Percentiles rank a stretch among this genome's conserved stretches.
phyloP scores from a whole-genome alignment of 495 filamentous ascomycete species.

The Penicillium coprophilum region DNA sequence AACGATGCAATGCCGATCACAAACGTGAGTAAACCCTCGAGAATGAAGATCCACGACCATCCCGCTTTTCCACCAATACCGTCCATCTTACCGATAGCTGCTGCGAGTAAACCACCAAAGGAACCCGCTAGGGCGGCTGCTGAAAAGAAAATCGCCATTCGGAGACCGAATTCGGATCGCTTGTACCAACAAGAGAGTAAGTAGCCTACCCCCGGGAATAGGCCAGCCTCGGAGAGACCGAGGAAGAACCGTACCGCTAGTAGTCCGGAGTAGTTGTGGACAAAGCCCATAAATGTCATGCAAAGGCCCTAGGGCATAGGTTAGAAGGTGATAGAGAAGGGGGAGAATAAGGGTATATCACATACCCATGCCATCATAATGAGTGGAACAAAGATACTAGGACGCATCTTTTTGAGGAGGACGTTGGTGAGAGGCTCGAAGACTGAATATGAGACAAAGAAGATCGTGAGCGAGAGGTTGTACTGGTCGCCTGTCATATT shows the following conservation, averaged over 20 bases:
- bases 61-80: conserved; percentile 62
- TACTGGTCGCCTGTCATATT: conserved; percentile 67
- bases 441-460: conserved; percentile 88
- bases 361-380: conserved; percentile 59
- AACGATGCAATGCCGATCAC: conserved; percentile 72
- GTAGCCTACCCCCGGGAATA: conserved; percentile 86
- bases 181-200: conserved; percentile 89
- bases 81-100: conserved; percentile 57
- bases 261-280: conserved; percentile 73
- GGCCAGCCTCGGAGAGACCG: conserved; percentile 78
- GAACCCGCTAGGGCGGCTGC: conserved; percentile 78
- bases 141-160: conserved; percentile 81
- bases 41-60: conserved; percentile 71
- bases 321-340: not conserved
- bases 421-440: conserved; percentile 89
- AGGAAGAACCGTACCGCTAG: conserved; percentile 85
- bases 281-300: conserved; percentile 84
- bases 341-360: not conserved
- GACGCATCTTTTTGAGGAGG: conserved; percentile 72
- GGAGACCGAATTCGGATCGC: conserved; percentile 73
- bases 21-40: conserved; percentile 72
- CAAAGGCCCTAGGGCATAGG: conserved; percentile 61
- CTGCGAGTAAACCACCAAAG: conserved; percentile 60
- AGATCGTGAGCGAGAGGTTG: conserved; percentile 76
- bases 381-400: conserved; percentile 65